Conservation (phyloP, 768 basidiomycete genomes). For the Rhodotorula graminis region DNA sequence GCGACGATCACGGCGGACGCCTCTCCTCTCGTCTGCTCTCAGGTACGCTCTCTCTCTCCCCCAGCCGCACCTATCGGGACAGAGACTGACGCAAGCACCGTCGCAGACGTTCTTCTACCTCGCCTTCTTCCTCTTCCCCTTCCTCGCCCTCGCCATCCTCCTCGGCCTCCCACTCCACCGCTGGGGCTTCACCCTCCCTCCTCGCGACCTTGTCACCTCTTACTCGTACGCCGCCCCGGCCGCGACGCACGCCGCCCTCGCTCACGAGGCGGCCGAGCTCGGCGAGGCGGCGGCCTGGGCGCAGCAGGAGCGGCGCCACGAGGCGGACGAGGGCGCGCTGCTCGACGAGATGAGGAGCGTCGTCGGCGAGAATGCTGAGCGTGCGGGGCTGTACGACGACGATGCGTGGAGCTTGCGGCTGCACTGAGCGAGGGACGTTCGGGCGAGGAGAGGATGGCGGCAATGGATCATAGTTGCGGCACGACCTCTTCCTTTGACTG, state of each 20-base stretch:
- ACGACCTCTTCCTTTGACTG: no score
- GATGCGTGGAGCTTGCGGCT: background rate
- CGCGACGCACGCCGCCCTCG: background rate
- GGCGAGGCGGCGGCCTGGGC: background rate
- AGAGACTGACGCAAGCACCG: fast-evolving
- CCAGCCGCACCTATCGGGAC: no score
- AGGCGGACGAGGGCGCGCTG: background rate
- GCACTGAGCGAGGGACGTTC: background rate
- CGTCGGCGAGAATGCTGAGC: background rate
- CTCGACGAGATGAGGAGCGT: background rate
- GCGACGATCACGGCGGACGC: conserved; percentile 1
- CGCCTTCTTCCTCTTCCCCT: conserved; percentile 13
- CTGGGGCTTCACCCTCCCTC: conserved; percentile 8
- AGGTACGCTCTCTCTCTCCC: background rate
- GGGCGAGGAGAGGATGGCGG: no score
- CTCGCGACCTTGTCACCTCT: background rate
- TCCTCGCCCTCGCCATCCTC: conserved; percentile 42
- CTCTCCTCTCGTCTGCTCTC: conserved; percentile 9
- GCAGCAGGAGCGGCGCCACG: background rate
- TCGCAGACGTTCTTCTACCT: conserved; percentile 21
- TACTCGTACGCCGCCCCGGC: background rate
- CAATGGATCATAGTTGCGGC: no score
- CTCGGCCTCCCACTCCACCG: conserved; percentile 33
- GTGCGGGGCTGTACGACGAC: background rate
- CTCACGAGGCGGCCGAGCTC: background rate